Conservation (phyloP, 2,329 filamentous ascomycete species). For the Davidsoniella neocaledoniae region DNA sequence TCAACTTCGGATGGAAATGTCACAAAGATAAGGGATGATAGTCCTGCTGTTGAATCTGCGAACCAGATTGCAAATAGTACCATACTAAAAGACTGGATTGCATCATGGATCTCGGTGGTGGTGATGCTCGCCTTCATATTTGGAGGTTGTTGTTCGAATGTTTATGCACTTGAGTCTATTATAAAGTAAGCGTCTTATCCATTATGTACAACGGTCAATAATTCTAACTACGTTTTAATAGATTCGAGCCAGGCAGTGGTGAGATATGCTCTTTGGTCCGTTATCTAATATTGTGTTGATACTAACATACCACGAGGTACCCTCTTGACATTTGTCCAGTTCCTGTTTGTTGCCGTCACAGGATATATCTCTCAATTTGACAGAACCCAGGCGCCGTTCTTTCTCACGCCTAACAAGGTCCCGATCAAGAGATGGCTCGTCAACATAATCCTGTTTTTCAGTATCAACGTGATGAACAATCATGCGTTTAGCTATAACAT, state of each 20-base stretch:
- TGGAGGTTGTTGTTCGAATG: slow-evolving; percentile 88
- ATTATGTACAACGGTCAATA: neutral
- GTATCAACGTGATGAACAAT: slow-evolving; percentile 92
- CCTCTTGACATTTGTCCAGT: slow-evolving; percentile 78
- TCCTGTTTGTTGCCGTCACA: slow-evolving; percentile 62
- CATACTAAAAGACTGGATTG: neutral
- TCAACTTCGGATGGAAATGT: too few relatives aligned
- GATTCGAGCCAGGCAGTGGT: slow-evolving; percentile 73
- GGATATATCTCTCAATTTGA: slow-evolving; percentile 66
- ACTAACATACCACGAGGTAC: slow-evolving; percentile 39
- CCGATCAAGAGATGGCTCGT: slow-evolving; percentile 72
- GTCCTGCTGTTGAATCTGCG: too few relatives aligned
- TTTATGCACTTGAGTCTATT: slow-evolving; percentile 91
- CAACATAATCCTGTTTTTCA: slow-evolving; percentile 82
- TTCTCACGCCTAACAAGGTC: slow-evolving; percentile 60
- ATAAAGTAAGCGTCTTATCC: slow-evolving; percentile 51
- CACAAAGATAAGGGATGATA: too few relatives aligned
- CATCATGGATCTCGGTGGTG: slow-evolving; percentile 33
- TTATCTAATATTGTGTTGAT: neutral
- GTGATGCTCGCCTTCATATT: slow-evolving; percentile 63
- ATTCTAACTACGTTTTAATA: slow-evolving; percentile 20
- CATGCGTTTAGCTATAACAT: slow-evolving; percentile 96
- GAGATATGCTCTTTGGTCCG: slow-evolving; percentile 17
- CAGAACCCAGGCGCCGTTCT: slow-evolving; percentile 47
- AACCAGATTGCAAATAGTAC: neutral